Base-by-base conservation (phyloP, 441 rosid species). In the Viola pubescens region DNA sequence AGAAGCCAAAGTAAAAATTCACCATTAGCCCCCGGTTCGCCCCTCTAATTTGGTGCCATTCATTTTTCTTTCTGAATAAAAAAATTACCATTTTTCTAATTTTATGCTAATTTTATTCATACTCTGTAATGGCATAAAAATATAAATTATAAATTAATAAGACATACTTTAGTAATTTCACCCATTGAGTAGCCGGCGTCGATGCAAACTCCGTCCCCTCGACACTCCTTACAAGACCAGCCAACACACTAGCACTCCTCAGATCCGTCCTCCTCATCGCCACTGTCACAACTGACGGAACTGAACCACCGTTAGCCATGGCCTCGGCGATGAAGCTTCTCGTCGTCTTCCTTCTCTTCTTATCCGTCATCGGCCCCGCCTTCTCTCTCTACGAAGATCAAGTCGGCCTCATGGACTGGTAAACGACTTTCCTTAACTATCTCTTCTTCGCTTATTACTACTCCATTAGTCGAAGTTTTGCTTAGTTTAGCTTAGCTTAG, bases 331-430 rank as follows among this genome's bases (percentile, higher is more conserved):
- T 77, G 75, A 80, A 83, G 81, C 71, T 52, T 70, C 53, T 45
- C 45, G 52, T 79, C 54, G 42, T 74, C 19, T 46, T 78, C 26
- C 38, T 88, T 7, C 6, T 82, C 14, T 62, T 82, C 49, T 14
- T 78, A 42, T 85, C 89, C 26, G 65, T 78, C 39, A 55, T 76
- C 7, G 56, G 57, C 58, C 64, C 73, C 14, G 56, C 75, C 72
- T 67, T 74, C 16, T 85, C 97, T 41, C 89, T 94, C 47, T 91
- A 78, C 62, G 99, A 89, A 77, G 99, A 94, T 79, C 99, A 94
- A 84, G 97, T 81, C 46, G 98, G 99, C 58, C 95, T 94, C 77
- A 77, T 82, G 84, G 99, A 94, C 71, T 94, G 99, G 99, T 89
- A 72, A 65, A 43, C 64, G 53, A 48, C 37, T 37, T 11, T 54